A percentile compares a stretch with the other conserved stretches of the same genome.
Conservation (phyloP, 441 rosid species). For the Gossypium aridum region DNA sequence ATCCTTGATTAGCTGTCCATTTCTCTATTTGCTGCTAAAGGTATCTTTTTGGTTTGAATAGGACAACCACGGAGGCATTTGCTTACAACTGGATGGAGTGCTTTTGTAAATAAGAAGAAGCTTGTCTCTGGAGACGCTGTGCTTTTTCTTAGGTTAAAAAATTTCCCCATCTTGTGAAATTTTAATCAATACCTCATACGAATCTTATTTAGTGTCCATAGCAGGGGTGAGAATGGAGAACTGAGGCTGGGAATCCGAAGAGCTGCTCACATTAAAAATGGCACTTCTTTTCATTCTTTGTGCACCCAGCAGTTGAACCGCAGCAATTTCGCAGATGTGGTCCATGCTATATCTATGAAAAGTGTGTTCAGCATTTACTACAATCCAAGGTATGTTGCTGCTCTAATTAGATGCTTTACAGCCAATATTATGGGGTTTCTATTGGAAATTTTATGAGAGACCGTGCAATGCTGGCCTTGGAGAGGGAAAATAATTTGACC, state of each 20-base stretch:
- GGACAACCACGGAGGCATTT: conserved; percentile 98
- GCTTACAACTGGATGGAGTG: conserved; percentile 99
- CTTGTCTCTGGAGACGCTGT: conserved; percentile 98
- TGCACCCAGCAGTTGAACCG: conserved; percentile 48
- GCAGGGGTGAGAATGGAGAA: conserved; percentile 89
- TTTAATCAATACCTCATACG: conserved; percentile 1
- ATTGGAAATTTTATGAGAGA: no score
- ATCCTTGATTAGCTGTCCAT: not conserved
- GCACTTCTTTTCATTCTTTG: conserved; percentile 37
- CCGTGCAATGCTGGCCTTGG: not conserved
- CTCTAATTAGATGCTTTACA: not conserved
- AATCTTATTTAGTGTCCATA: not conserved
- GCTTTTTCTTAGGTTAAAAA: conserved; percentile 72
- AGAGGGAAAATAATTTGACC: not conserved
- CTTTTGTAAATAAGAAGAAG: conserved; percentile 93
- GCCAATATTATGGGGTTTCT: not conserved
- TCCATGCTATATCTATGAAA: conserved; percentile 50
- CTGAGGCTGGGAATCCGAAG: conserved; percentile 86
- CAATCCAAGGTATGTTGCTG: conserved; percentile 70
- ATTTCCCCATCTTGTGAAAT: not conserved
- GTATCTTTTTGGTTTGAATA: conserved; percentile 21
- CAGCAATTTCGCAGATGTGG: conserved; percentile 51
- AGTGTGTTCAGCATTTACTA: conserved; percentile 65
- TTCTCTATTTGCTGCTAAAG: not conserved
- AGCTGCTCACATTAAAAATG: conserved; percentile 64